Percentiles rank a stretch among this genome's conserved stretches.
Evolutionary conservation across 768 basidiomycete species (phyloP).

Genomic region (Dentipellis fragilis): DNA sequence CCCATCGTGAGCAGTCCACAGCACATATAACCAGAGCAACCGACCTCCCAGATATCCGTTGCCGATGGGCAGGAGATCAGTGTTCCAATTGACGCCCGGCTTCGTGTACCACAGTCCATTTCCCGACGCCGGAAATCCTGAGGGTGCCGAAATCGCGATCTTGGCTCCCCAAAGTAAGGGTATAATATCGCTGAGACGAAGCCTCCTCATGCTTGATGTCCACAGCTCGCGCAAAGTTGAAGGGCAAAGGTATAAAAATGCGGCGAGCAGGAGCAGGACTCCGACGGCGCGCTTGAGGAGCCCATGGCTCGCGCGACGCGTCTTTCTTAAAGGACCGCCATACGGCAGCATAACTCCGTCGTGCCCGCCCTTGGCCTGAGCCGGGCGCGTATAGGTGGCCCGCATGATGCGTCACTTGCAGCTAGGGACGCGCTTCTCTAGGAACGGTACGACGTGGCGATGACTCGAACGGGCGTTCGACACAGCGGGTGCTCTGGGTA

Average conservation of each 20-base stretch:
- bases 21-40: slow-evolving; percentile 2
- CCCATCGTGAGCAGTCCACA: neutral
- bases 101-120: slow-evolving; percentile 65
- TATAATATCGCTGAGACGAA: neutral
- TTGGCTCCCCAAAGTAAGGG: neutral
- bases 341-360: neutral
- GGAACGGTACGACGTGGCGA: neutral
- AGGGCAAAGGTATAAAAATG: neutral
- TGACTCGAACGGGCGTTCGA: neutral
- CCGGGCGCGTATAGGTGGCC: neutral
- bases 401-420: neutral
- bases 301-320: neutral
- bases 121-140: slow-evolving; percentile 58
- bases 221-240: neutral
- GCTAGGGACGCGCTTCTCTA: neutral
- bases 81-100: slow-evolving; percentile 44
- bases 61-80: slow-evolving; percentile 58
- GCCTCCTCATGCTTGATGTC: neutral
- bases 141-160: slow-evolving; percentile 24
- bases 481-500: neutral
- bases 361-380: neutral
- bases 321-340: neutral
- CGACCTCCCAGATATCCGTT: slow-evolving; percentile 64
- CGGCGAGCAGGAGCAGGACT: neutral
- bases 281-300: neutral